Base-by-base conservation (phyloP, 1,139 yeast genomes). In the Eremothecium coryli region DNA sequence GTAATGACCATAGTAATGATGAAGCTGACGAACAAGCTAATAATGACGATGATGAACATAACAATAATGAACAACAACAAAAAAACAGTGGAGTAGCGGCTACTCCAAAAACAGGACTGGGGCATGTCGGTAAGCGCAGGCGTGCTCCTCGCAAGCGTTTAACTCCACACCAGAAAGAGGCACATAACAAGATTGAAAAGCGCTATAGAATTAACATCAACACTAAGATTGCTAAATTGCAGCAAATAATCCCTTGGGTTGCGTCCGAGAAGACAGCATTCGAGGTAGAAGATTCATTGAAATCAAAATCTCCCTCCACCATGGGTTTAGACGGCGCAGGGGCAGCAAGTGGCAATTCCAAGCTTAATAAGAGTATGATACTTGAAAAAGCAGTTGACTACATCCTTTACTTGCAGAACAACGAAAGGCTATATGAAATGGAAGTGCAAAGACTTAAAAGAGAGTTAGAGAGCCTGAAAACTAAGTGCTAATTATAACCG, bases 141-240 rank as follows among this genome's bases (percentile, higher is more conserved):
- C 63, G 74, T 48, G 68, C 72, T 2, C 69, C 75, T 33, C 61
- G 80, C 49, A 73, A 73, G 58, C 68, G 76, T 54, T 56, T 74
- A 38, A 73, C 80, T 3, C 64, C 67, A 5, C 66, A 70, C 41
- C 85, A 78, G 57, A 76, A 77, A 45, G 75, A 74, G 48, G 84
- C 84, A 0, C 86, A 79, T 50, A 77, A 78, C 56, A 73, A 73
- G 50, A 77, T 78, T 43, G 86, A 78, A 50, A 76, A 78, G 52
- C 71, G 76, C 44, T 79, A 79, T 56, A 63, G 88, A 52, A 76
- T 77, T 39, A 79, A 77, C 53, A 78, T 79, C 49, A 79, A 78
- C 54, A 74, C 81, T 13, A 78, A 77, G 55, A 78, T 79, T 39
- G 80, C 80, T 8, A 75, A 74, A 15, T 57, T 77, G 36, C 82